Evolutionary conservation across 805 yeast genomes (phyloP), one percentile per base, ranked within the genome.

Genomic region (Monosporozyma siamensis): DNA sequence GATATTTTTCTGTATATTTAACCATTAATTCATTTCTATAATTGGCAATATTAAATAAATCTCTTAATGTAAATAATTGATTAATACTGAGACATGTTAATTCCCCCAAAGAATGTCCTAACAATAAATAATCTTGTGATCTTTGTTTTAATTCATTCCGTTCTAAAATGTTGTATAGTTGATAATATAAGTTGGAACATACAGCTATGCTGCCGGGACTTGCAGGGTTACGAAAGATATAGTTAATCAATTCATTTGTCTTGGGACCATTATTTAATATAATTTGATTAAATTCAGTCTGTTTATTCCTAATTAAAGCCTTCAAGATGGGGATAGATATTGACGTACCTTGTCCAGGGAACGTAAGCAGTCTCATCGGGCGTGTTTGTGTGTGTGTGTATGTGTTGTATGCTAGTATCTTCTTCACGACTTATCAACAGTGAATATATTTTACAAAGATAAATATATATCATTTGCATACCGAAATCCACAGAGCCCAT

Each of bases 81-180:
- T 61, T 59, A 4, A 56, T 51, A 39, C 54, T 48, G 26, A 63
- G 37, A 44, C 63, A 58, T 11, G 58, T 53, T 32, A 63, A 40
- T 44, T 63, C 67, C 14, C 67, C 67, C 27, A 63, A 43, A 9
- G 67, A 63, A 41, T 63, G 67, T 1, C 64, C 67, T 39, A 61
- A 40, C n/a, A 59, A 46, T 27, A 50, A 26, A 34, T 22, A 21
- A 23, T 34, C 26, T 21, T 23, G 17, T 6, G 17, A 21, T 15
- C 20, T 22, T 21, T 34, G 22, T 18, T 20, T 32, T 9, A 32
- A 32, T 18, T 32, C 23, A 18, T 32, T 12, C 12, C 26, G 24
- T 31, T 22, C 21, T 20, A 39, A 25, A 25, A 39, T 21, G 32
- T 45, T 44, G 30, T 46, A 57, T 40, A 57, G 44, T 38, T 57